These are phyloP conservation scores for Ophiostoma novo-ulmi DNA, from an alignment of 2,329 filamentous ascomycete genomes.

Conservation along the genomic window DNA sequence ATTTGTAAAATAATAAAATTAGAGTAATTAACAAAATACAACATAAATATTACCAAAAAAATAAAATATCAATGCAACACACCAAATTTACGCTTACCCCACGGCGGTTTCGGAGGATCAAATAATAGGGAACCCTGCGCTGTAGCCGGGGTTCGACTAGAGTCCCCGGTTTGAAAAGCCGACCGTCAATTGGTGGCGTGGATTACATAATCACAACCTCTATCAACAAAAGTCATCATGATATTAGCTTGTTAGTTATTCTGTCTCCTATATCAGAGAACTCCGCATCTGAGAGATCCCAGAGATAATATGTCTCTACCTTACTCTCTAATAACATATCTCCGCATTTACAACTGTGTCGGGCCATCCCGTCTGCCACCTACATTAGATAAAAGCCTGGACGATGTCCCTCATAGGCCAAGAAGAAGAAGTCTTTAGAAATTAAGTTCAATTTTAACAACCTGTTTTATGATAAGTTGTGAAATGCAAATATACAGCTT, in stretches of 20 bases:
- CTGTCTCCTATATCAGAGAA: no score
- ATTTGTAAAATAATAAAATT: neutral
- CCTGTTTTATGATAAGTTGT: no score
- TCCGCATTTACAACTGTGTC: no score
- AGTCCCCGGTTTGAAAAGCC: constrained; percentile 21
- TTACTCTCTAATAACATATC: no score
- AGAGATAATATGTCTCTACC: no score
- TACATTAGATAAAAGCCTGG: no score
- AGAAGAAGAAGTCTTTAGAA: no score
- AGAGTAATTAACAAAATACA: neutral
- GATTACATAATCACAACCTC: neutral
- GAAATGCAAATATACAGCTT: neutral
- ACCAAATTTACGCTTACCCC: constrained; percentile 14
- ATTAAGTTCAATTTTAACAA: no score
- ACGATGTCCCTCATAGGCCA: no score
- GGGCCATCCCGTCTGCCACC: no score
- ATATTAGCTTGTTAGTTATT: neutral
- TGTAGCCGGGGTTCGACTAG: constrained; percentile 25
- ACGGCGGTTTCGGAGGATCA: constrained; percentile 23
- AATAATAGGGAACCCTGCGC: neutral
- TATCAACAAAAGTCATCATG: no score
- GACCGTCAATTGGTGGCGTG: neutral
- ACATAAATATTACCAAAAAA: neutral
- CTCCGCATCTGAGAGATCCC: no score
- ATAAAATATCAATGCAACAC: neutral